Conservation (phyloP, 441 rosid species). For the Adansonia grandidieri region DNA sequence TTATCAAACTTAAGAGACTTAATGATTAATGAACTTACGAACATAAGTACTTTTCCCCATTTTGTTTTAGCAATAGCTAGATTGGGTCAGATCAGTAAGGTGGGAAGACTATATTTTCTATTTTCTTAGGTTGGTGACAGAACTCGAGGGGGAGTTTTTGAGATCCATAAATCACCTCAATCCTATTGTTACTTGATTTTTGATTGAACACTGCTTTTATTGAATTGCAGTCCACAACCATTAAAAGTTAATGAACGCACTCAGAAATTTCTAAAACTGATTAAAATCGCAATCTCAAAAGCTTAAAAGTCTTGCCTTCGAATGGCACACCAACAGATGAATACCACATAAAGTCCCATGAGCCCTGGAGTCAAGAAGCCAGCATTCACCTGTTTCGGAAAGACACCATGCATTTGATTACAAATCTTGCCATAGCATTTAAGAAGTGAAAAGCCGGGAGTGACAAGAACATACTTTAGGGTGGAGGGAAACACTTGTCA, state of each 20-base stretch:
- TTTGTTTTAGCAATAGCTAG: not conserved
- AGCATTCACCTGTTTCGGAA: slow-evolving; percentile 60
- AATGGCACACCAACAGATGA: slow-evolving; percentile 98
- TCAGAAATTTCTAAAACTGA: not conserved
- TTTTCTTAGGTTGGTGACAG: too few species aligned
- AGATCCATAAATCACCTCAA: too few species aligned
- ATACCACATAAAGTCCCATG: slow-evolving; percentile 94
- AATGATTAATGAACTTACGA: not conserved
- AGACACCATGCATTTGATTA: slow-evolving; percentile 22
- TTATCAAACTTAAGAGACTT: not conserved
- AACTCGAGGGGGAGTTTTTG: too few species aligned
- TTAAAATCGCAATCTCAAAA: not conserved
- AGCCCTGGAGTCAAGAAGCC: slow-evolving; percentile 91
- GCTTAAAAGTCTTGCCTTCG: slow-evolving; percentile 59
- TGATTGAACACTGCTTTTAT: not conserved
- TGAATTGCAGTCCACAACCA: not conserved
- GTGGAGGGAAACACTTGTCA: slow-evolving; percentile 91
- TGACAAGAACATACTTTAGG: slow-evolving; percentile 58
- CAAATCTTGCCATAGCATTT: slow-evolving; percentile 19
- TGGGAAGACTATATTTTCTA: too few species aligned
- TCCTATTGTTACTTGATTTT: too few species aligned
- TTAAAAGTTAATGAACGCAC: not conserved
- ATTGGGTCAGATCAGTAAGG: not conserved
- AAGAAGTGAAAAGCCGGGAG: slow-evolving; percentile 17
- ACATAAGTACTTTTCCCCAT: not conserved